Evolutionary conservation across 106 monocot species (phyloP), one percentile per base, ranked within the genome.

Genomic region (Allium sativum): DNA sequence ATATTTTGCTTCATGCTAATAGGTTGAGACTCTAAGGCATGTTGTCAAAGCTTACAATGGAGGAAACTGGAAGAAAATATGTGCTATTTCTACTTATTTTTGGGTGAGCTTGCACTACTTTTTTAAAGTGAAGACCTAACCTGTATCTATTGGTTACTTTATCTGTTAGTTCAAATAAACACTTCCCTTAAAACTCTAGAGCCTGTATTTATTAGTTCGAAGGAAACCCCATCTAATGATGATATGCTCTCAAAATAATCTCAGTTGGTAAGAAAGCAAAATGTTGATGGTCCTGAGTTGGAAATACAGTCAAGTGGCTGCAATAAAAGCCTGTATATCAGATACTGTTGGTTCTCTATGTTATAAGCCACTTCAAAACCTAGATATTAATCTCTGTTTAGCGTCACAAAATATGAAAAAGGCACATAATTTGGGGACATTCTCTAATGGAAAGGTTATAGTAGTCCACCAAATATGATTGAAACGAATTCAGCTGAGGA

Each of bases 61-160:
- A 57, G 89, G 74, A 74, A 68, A 67, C 61, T 94, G 93, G 89
- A 94, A 89, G 73, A 94, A 79, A 86, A 94, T 94, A 81, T 89
- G 89, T 94, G n/a, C n/a, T n/a, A n/a, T n/a, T 65, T 42, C 15
- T 15, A 58, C 40, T 9, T 58, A 1, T 58, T 40, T 1, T 40
- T 58, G 10, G 18, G 10, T 40, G 10, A 10, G 21, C 13, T 40
- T 21, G 18, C 40, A 10, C 40, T 10, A 17, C 58, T 10, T 9
- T 9, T 21, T 2, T 40, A 12, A 31, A 31, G 18, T 11, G 47
- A 67, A 10, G n/a, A 45, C 75, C 41, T 16, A 45, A 9, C 7
- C 31, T 55, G n/a, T n/a, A n/a, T n/a, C n/a, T n/a, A n/a, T n/a
- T n/a, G n/a, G n/a, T n/a, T n/a, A n/a, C n/a, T n/a, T n/a, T n/a